Evolutionary conservation across 495 filamentous ascomycete species (phyloP).

Genomic region (Elasticomyces elasticus): DNA sequence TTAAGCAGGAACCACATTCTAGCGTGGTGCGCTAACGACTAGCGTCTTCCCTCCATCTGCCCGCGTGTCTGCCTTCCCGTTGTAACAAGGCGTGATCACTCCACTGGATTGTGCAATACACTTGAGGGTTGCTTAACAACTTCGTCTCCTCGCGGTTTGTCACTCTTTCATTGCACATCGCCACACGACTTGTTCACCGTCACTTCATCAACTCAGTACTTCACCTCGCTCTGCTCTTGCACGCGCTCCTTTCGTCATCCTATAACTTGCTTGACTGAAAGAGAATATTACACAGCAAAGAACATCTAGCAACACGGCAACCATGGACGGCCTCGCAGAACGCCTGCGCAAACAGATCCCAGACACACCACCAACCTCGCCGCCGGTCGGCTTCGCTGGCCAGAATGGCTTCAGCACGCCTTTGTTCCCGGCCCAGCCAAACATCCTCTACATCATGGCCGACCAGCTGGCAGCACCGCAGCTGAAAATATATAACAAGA

Average conservation of each 20-base stretch:
- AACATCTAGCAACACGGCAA: background rate
- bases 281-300: background rate
- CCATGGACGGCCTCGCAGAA: conserved; percentile 13
- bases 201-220: too few relatives aligned
- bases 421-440: conserved; percentile 41
- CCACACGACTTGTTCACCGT: too few relatives aligned
- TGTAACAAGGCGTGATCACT: too few relatives aligned
- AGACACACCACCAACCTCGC: conserved; percentile 19
- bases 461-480: conserved; percentile 83
- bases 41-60: background rate
- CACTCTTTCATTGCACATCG: too few relatives aligned
- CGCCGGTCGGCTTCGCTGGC: conserved; percentile 17
- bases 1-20: too few relatives aligned
- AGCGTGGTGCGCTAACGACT: too few relatives aligned
- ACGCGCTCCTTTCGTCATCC: background rate
- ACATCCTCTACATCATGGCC: conserved; percentile 83
- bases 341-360: conserved; percentile 17
- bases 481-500: conserved; percentile 71
- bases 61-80: too few relatives aligned
- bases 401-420: conserved; percentile 22
- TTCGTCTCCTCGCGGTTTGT: too few relatives aligned
- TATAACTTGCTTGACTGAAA: background rate
- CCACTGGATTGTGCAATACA: too few relatives aligned
- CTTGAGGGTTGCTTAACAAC: too few relatives aligned
- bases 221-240: too few relatives aligned